A percentile compares a stretch with the other conserved stretches of the same genome.
Evolutionary conservation across 2,329 filamentous ascomycete species (phyloP).

Genomic region (Diaporthe sp.): DNA sequence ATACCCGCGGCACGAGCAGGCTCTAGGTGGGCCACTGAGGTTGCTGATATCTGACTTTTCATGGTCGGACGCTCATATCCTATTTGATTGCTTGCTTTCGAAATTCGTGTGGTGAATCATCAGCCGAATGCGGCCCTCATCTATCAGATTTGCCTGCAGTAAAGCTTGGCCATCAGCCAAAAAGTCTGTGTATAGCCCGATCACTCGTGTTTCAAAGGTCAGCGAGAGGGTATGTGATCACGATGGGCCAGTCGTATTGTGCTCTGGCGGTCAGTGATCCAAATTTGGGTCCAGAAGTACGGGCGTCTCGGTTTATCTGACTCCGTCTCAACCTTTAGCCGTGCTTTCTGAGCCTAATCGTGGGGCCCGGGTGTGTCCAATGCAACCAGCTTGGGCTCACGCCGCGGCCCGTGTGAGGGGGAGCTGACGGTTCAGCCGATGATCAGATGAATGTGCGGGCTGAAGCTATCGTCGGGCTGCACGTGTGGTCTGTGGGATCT

Average conservation of each 20-base stretch:
- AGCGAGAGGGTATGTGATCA: not conserved
- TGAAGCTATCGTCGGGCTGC: not conserved
- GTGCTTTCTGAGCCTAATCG: not conserved
- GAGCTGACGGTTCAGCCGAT: constrained; percentile 15
- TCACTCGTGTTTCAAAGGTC: not conserved
- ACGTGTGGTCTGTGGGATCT: not conserved
- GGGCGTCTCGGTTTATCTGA: not conserved
- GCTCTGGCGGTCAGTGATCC: not conserved
- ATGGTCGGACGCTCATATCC: not conserved
- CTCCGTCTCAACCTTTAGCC: not conserved
- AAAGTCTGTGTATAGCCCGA: not conserved
- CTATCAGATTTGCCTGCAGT: not conserved
- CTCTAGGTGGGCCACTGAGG: not conserved
- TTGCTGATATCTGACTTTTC: constrained; percentile 7
- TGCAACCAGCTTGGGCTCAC: not conserved
- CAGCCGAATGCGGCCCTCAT: too few species aligned
- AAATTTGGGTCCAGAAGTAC: not conserved
- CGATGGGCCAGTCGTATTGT: not conserved
- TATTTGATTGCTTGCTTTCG: not conserved
- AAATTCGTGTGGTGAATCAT: not conserved
- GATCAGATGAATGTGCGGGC: not conserved
- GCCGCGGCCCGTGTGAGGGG: not conserved
- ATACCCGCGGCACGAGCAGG: not conserved
- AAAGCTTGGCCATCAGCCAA: not conserved
- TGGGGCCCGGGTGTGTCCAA: not conserved